Base-by-base conservation (phyloP, 2,329 filamentous ascomycete species). In the Pseudogymnoascus sp. region DNA sequence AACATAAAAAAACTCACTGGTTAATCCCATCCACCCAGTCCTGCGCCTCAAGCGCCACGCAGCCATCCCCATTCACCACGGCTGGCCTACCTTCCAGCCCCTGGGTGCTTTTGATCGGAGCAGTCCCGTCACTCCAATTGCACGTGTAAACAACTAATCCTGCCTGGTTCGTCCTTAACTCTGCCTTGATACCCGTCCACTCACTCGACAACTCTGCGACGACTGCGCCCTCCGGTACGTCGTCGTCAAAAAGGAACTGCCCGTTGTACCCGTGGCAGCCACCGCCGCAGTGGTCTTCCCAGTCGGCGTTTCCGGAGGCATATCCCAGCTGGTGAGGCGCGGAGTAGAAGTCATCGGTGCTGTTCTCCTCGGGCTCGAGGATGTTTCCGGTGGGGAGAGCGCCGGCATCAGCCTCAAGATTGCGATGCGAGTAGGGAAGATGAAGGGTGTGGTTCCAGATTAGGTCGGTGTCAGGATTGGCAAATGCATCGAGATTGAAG, bases 21-120 rank as follows among this genome's bases (percentile, higher is more conserved):
- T 91, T 91, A 73, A 91, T 89, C 2, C 82, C 88, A 70, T 91
- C 87, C 63, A 89, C 88, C 78, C 85, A 91, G 70, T 89, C 87
- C 71, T 91, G 84, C 2, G 88, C 85, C 74, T 91, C 89, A 70
- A 91, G 83, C 32, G 90, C 89, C 6, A 91, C 71, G 69, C 88
- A 91, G 18, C 85, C 87, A 68, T 86, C 87, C 70, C 87, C 72
- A 61, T 76, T 75, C 6, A 84, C 78, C 37, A 66, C 65, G 64
- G 71, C 76, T 43, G 68, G 73, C n/a, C 72, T 70, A 2, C 68
- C 71, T 20, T 66, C 68, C 39, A 81, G 75, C 12, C 83, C 83
- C 74, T 87, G 84, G 1, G 81, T 84, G 47, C 76, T 78, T 74
- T 87, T 87, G 61, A 87, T 68, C 0, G 78, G 70, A 2, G 79